These are phyloP conservation scores for Geotrichum klebahnii DNA, from an alignment of 1,139 yeast genomes.

Conservation along the genomic window DNA sequence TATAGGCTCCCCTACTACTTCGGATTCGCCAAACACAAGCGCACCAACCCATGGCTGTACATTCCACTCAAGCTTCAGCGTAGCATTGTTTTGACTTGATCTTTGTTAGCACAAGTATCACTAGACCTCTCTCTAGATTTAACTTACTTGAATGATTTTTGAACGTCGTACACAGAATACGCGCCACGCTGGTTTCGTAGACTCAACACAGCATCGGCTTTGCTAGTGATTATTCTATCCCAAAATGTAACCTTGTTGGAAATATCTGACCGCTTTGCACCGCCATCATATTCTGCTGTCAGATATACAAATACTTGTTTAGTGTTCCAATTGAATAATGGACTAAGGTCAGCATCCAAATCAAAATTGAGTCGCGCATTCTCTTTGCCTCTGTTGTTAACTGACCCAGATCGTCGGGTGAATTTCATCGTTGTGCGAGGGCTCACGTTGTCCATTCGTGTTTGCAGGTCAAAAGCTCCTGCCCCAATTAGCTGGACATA, in stretches of 20 bases:
- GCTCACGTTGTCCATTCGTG: slow-evolving; percentile 27
- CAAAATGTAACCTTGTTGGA: slow-evolving; percentile 76
- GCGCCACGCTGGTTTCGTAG: slow-evolving; percentile 58
- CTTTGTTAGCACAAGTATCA: slow-evolving; percentile 6
- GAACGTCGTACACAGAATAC: slow-evolving; percentile 87
- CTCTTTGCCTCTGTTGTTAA: slow-evolving; percentile 68
- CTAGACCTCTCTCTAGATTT: background rate
- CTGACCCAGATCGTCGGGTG: slow-evolving; percentile 72
- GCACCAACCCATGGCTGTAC: slow-evolving; percentile 89
- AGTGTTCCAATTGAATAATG: slow-evolving; percentile 93
- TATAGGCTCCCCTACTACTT: slow-evolving; percentile 36
- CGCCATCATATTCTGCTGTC: slow-evolving; percentile 80
- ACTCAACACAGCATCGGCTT: slow-evolving; percentile 55
- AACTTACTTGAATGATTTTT: slow-evolving; percentile 50
- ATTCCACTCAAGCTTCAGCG: slow-evolving; percentile 77
- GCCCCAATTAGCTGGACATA: slow-evolving; percentile 31
- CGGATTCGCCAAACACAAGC: slow-evolving; percentile 62
- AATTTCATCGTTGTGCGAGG: slow-evolving; percentile 44
- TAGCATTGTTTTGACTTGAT: slow-evolving; percentile 55
- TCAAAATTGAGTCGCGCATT: slow-evolving; percentile 71
- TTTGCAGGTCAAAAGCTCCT: slow-evolving; percentile 32
- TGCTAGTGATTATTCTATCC: slow-evolving; percentile 71
- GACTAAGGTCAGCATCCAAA: slow-evolving; percentile 60
- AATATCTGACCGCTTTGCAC: slow-evolving; percentile 27
- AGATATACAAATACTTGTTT: slow-evolving; percentile 88